phyloP scores from a whole-genome alignment of 2,329 filamentous ascomycete species.

The Trichoderma endophyticum region DNA sequence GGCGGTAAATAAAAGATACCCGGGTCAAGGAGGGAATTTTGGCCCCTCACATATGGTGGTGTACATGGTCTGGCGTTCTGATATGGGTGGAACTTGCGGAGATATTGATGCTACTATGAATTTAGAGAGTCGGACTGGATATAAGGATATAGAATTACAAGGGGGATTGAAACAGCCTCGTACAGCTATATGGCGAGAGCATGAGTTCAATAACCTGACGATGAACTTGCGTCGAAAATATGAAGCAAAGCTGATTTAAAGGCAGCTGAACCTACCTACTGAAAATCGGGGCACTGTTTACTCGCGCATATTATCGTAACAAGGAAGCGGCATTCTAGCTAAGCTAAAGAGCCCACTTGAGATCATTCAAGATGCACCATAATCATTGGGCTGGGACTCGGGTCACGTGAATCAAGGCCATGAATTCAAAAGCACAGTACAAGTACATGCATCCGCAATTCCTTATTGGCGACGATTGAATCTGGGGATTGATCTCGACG shows the following conservation, averaged over 20 bases:
- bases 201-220: neutral
- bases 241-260: neutral
- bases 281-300: neutral
- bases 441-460: neutral
- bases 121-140: neutral
- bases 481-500: neutral
- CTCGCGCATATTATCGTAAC: neutral
- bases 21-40: conserved; percentile 10
- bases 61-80: conserved; percentile 2
- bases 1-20: conserved; percentile 3
- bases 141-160: neutral
- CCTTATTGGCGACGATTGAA: conserved; percentile 4
- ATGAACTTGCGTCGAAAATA: neutral
- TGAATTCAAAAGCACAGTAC: neutral
- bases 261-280: neutral
- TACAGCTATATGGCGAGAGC: neutral
- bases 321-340: neutral
- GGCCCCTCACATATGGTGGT: neutral
- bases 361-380: conserved; percentile 2
- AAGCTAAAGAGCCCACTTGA: neutral
- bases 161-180: neutral
- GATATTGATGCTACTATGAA: neutral
- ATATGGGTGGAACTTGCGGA: neutral
- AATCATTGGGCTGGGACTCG: conserved; percentile 8
- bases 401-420: conserved; percentile 13